Evolutionary conservation across 768 basidiomycete species (phyloP).

Genomic region (Lactarius hatsudake): DNA sequence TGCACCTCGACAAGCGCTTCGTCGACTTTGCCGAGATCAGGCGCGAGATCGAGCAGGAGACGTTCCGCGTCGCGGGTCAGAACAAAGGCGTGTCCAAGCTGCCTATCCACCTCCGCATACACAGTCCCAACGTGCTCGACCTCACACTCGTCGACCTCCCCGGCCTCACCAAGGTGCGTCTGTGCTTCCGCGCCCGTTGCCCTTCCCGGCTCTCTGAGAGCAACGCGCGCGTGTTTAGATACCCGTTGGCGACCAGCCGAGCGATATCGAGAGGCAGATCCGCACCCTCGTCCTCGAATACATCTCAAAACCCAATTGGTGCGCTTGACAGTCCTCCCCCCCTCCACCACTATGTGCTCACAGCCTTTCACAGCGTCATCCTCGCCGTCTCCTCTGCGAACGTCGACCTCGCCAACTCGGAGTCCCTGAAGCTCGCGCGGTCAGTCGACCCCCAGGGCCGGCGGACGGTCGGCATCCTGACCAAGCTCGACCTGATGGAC

Average conservation of each 20-base stretch:
- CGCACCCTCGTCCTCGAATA: conserved; percentile 93
- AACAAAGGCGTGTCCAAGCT: conserved; percentile 98
- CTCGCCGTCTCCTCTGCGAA: conserved; percentile 97
- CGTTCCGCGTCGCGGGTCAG: conserved; percentile 94
- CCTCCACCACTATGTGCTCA: not conserved
- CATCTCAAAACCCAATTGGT: conserved; percentile 96
- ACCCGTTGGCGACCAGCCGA: conserved; percentile 95
- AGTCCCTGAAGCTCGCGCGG: conserved; percentile 94
- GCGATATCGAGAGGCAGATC: conserved; percentile 97
- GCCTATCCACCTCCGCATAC: conserved; percentile 93
- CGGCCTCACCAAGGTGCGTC: conserved; percentile 86
- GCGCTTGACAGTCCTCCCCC: conserved; percentile 25
- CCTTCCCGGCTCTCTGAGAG: not conserved
- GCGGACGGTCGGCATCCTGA: conserved; percentile 93
- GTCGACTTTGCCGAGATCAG: conserved; percentile 95
- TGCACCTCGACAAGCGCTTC: conserved; percentile 93
- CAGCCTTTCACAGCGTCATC: conserved; percentile 63
- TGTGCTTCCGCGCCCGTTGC: not conserved
- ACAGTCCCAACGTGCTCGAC: conserved; percentile 93
- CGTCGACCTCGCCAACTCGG: conserved; percentile 98
- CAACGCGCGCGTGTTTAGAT: conserved; percentile 50
- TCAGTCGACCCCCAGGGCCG: conserved; percentile 95
- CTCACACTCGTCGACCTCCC: conserved; percentile 95
- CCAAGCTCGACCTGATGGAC: conserved; percentile 98
- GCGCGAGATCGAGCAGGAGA: conserved; percentile 97